Percentiles rank a stretch among this genome's conserved stretches.
phyloP scores from a whole-genome alignment of 2,329 filamentous ascomycete species.

The Trichophyton schoenleinii region DNA sequence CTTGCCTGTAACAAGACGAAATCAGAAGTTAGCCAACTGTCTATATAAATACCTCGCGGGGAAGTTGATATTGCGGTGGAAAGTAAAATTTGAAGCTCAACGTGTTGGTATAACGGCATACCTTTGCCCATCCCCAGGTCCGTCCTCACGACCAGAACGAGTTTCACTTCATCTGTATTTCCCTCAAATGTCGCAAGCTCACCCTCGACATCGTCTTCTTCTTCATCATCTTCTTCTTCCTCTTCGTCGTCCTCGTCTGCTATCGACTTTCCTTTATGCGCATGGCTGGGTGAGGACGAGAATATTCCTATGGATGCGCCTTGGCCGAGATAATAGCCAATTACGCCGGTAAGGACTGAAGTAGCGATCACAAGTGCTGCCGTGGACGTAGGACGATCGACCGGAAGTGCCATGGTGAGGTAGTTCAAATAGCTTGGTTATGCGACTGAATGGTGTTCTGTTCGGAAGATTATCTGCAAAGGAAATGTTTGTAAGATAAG shows the following conservation, averaged over 20 bases:
- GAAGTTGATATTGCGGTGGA: not conserved
- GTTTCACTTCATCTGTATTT: constrained; percentile 74
- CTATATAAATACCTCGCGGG: no score
- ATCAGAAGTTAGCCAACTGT: not conserved
- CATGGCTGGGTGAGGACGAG: constrained; percentile 33
- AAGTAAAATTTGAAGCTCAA: not conserved
- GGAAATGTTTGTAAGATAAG: not conserved
- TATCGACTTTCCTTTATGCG: constrained; percentile 10
- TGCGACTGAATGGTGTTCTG: not conserved
- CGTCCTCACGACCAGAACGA: constrained; percentile 82
- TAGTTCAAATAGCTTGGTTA: not conserved
- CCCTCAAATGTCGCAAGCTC: constrained; percentile 38
- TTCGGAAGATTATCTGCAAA: not conserved
- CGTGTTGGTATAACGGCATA: constrained; percentile 28
- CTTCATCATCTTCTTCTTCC: constrained; percentile 40
- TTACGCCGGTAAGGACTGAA: constrained; percentile 58
- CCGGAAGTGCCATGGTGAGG: constrained; percentile 7
- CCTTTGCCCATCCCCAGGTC: constrained; percentile 97
- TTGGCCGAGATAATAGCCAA: constrained; percentile 61
- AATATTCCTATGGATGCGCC: constrained; percentile 61
- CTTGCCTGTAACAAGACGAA: constrained; percentile 55
- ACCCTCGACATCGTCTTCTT: constrained; percentile 48
- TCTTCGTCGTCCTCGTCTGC: constrained; percentile 23
- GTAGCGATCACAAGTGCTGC: constrained; percentile 57
- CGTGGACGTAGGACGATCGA: constrained; percentile 38